Evolutionary conservation across 768 basidiomycete species (phyloP), one percentile per base, ranked within the genome.

Genomic region (Sutorius australiensis): DNA sequence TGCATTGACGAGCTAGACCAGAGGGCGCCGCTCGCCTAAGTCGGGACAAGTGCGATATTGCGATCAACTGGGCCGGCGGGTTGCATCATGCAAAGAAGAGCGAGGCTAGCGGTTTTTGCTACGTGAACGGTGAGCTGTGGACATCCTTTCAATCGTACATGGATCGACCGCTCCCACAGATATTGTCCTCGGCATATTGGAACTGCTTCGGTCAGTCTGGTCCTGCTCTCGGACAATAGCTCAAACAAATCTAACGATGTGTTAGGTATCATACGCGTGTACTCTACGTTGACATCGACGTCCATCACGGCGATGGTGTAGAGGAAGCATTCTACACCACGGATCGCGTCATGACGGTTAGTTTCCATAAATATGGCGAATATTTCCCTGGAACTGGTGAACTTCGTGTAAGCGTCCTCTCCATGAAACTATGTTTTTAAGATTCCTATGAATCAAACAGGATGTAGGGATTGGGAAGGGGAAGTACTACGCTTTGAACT

Each of bases 351-450:
- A 98, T 98, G 97, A 98, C 95, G 0, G 86, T 86, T 64, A 94
- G 91, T 61, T 97, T 98, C 72, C 97, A 99, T 69, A 98, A 98
- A 71, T 99, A 98, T 59, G 97, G 97, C 32, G 97, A 99, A 71
- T 99, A 89, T 71, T 99, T 99, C 71, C 97, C 97, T 27, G 97
- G 97, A 38, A 99, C 97, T 6, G 97, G 97, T n/a, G 95, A 97
- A 70, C 76, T 97, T 37, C 80, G 95, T 60, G 92, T 92, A 65
- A 60, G 84, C 67, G 31, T 28, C 17, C 48, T 52, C 43, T 30
- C 51, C 42, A 48, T 40, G 48, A 31, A 42, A 27, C 31, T 9
- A 32, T 12, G 11, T 16, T 17, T 53, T 32, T 40, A 48, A 53
- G 19, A 49, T 58, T 53, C 47, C 27, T 58, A 53, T 55, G 46